A percentile compares a stretch with the other conserved stretches of the same genome.
Evolutionary conservation across 164 flowering plant genomes (phyloP).

Genomic region (Echeveria elegans): DNA sequence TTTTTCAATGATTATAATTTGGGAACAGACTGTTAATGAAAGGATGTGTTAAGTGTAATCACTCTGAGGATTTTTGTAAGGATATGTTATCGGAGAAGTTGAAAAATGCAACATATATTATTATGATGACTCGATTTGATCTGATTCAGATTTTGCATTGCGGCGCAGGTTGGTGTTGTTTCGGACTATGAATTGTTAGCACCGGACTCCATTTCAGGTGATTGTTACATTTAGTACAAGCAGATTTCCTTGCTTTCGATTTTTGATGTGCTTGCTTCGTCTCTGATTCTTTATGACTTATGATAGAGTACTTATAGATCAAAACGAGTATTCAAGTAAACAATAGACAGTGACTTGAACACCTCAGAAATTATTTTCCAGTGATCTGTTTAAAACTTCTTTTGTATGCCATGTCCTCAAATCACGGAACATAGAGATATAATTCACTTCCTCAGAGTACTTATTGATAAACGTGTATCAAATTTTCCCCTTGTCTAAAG

Average conservation of each 20-base stretch:
- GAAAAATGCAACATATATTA: too few species aligned
- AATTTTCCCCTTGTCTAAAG: too few species aligned
- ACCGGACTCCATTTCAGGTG: constrained; percentile 84
- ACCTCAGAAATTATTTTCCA: not conserved
- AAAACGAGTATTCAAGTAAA: not conserved
- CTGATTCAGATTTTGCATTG: not conserved
- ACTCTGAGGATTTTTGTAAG: not conserved
- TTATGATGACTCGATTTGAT: too few species aligned
- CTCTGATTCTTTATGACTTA: not conserved
- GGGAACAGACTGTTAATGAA: too few species aligned
- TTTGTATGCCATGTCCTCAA: not conserved
- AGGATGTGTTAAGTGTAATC: too few species aligned
- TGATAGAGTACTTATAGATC: not conserved
- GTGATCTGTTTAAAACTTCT: not conserved
- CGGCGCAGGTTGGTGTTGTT: constrained; percentile 85
- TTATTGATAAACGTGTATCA: too few species aligned
- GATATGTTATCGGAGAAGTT: too few species aligned
- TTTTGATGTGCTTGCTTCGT: not conserved
- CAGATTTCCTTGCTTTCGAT: not conserved
- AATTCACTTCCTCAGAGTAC: not conserved
- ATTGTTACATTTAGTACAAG: not conserved
- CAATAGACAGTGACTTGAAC: not conserved
- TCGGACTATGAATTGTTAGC: constrained; percentile 95
- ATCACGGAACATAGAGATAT: not conserved
- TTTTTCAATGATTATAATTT: too few species aligned